These are phyloP conservation scores for Wickerhamiella spandovensis DNA, from an alignment of 805 yeast species.

Conservation along the genomic window DNA sequence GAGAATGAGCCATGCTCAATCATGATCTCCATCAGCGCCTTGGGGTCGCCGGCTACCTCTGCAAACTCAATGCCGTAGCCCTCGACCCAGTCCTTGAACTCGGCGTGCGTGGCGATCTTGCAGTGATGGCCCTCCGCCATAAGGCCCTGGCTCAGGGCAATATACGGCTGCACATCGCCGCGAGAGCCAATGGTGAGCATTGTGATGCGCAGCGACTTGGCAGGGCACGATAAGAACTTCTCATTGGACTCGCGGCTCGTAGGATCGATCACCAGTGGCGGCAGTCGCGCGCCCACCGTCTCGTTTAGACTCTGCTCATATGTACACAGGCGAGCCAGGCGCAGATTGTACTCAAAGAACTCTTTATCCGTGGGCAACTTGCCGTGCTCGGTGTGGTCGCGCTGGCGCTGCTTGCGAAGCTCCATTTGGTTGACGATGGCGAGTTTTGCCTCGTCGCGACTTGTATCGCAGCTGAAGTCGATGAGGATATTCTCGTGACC, in stretches of 20 bases:
- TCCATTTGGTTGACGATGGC: constrained; percentile 30
- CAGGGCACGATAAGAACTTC: constrained; percentile 33
- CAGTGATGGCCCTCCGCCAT: constrained; percentile 71
- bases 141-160: constrained; percentile 74
- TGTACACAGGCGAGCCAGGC: constrained; percentile 15
- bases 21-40: constrained; percentile 84
- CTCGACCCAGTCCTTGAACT: constrained; percentile 65
- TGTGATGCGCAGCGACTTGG: constrained; percentile 43
- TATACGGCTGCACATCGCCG: constrained; percentile 95
- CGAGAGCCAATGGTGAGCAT: constrained; percentile 85
- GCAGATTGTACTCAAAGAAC: constrained; percentile 10
- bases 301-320: constrained; percentile 12
- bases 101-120: constrained; percentile 73
- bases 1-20: constrained; percentile 82
- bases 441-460: constrained; percentile 42
- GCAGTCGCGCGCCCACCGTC: constrained; percentile 9
- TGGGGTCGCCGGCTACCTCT: constrained; percentile 84
- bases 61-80: constrained; percentile 53
- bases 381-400: neutral
- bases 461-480: constrained; percentile 40
- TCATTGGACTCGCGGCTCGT: constrained; percentile 10
- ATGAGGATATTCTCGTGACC: constrained; percentile 68
- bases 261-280: constrained; percentile 19
- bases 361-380: neutral
- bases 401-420: constrained; percentile 1